These are phyloP conservation scores for Ascodesmis nigricans DNA, from an alignment of 495 filamentous ascomycete species.

Conservation along the genomic window DNA sequence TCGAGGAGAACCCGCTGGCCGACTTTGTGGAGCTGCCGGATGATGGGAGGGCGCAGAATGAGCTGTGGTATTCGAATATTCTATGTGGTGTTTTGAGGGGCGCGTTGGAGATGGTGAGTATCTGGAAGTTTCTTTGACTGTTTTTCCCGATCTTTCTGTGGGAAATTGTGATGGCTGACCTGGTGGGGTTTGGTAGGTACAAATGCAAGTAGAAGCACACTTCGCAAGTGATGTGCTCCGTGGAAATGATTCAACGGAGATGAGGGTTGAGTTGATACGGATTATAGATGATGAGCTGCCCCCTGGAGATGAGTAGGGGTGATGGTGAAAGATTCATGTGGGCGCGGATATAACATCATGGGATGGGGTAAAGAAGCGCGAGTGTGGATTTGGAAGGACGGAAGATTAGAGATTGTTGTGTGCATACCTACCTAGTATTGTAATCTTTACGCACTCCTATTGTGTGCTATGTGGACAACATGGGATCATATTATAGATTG, in stretches of 20 bases:
- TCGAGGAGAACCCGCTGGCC: conserved; percentile 90
- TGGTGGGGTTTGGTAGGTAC: no score
- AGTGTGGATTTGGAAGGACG: no score
- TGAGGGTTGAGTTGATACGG: conserved; percentile 76
- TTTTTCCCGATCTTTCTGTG: conserved; percentile 7
- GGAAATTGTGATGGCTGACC: not conserved
- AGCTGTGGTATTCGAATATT: conserved; percentile 96
- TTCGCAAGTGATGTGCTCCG: conserved; percentile 88
- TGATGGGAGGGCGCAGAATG: conserved; percentile 85
- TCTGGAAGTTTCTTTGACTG: conserved; percentile 1
- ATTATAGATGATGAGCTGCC: conserved; percentile 98
- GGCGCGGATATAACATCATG: no score
- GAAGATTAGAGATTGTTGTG: no score
- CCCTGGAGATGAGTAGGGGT: conserved; percentile 64
- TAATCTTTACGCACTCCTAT: no score
- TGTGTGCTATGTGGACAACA: no score
- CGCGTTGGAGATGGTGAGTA: conserved; percentile 73
- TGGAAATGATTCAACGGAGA: conserved; percentile 90
- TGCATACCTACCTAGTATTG: no score
- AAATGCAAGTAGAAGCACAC: conserved; percentile 96
- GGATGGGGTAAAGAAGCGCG: no score
- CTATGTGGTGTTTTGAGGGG: conserved; percentile 81
- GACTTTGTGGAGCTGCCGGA: conserved; percentile 96
- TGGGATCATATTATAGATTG: no score
- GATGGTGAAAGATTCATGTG: no score